Base-by-base conservation (phyloP, 345 rosid species). In the Turnera subulata region DNA sequence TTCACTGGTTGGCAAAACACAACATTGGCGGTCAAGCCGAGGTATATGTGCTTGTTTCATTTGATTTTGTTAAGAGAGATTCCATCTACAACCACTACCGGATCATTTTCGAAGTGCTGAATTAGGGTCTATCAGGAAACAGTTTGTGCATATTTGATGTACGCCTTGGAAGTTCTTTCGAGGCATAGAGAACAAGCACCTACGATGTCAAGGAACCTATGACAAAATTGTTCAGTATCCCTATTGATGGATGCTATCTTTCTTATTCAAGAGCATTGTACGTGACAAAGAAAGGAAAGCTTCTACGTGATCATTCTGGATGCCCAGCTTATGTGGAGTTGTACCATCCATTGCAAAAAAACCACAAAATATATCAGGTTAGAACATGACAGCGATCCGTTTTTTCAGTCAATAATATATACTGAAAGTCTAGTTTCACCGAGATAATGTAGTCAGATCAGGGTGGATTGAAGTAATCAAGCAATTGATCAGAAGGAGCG, bases 161-260 rank as follows among this genome's bases (percentile, higher is more conserved):
- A 20, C 53, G 62, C 17, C 18, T 37, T 17, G 67, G 52, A 46
- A 35, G 24, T 39, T 58, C 45, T 23, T 73, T 63, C 38, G 70
- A 78, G 62, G 59, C 62, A 19, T 68, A 64, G 79, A 57, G 65
- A 15, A 62, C 64, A 73, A 67, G 67, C 53, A 71, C 65, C 50
- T 64, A 69, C 56, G 71, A 50, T 12, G 42, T 22, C 4, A 32
- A 62, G 58, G 47, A 43, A 2, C 61, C 77, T 6, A 62, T 72
- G 73, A 68, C 15, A 44, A 74, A 59, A 35, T 15, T 72, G 46
- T 49, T 62, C 56, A 59, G 53, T 45, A 46, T 78, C 50, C 63
- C 65, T 4, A 43, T 58, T 19, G 47, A 53, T 6, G 48, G 16
- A 10, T 20, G 32, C 8, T 18, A 11, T 32, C 23, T 19, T 11